Percentiles rank a stretch among this genome's conserved stretches.
Evolutionary conservation across 441 rosid genomes (phyloP).

Genomic region (Geranium incanum): DNA sequence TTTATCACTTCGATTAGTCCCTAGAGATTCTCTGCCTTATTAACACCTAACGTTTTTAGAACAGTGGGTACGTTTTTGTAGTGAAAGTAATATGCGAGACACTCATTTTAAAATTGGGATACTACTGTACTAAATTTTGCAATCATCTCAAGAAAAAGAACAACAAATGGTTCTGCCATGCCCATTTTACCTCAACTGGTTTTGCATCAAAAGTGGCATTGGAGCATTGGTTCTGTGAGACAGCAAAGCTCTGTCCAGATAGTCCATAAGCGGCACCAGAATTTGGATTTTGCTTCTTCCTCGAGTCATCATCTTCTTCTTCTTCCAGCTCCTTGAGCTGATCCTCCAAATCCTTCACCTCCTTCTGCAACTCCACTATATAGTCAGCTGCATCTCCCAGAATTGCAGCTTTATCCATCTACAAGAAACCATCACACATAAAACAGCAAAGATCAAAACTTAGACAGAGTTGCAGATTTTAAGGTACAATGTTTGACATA

Average conservation of each 20-base stretch:
- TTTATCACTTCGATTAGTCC: no score
- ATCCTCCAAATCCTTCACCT: conserved; percentile 44
- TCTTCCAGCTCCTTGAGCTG: conserved; percentile 47
- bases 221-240: neutral
- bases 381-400: conserved; percentile 66
- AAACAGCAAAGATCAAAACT: conserved; percentile 8
- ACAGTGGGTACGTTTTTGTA: no score
- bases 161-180: no score
- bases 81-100: no score
- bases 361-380: conserved; percentile 39
- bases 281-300: conserved; percentile 5
- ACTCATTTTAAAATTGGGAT: no score
- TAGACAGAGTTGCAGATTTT: neutral
- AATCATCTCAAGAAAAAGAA: no score
- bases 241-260: neutral
- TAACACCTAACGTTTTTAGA: no score
- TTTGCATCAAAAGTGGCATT: neutral
- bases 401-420: conserved; percentile 70
- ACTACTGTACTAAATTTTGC: no score
- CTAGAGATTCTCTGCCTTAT: no score
- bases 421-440: neutral
- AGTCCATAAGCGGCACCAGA: neutral
- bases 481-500: neutral
- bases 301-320: conserved; percentile 27
- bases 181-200: conserved; percentile 28